Conservation (phyloP, 352 stramenopile species). For the Phytophthora constricta region DNA sequence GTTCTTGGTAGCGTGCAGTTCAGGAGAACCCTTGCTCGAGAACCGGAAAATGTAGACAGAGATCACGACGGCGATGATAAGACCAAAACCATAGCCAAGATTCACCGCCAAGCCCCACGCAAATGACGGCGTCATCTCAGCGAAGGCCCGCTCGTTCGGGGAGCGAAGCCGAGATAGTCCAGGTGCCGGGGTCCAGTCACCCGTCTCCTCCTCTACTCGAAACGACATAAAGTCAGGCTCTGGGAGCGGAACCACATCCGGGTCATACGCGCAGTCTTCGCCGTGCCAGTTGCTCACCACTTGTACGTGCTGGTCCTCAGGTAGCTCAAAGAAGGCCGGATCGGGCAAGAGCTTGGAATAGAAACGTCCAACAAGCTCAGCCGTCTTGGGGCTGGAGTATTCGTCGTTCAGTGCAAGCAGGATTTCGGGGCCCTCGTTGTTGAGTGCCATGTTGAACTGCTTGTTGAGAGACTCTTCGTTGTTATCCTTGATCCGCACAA, state of each 20-base stretch:
- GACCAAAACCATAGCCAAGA: constrained; percentile 57
- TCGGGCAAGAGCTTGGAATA: constrained; percentile 68
- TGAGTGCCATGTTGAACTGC: constrained; percentile 50
- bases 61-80: constrained; percentile 53
- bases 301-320: constrained; percentile 46
- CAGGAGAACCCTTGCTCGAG: constrained; percentile 39
- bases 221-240: constrained; percentile 38
- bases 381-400: constrained; percentile 61
- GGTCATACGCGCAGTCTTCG: constrained; percentile 63
- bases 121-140: constrained; percentile 41
- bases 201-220: constrained; percentile 21
- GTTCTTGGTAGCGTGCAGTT: constrained; percentile 38
- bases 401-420: constrained; percentile 86
- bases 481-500: constrained; percentile 70
- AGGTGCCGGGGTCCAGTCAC: constrained; percentile 24
- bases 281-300: constrained; percentile 84
- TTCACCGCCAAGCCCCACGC: constrained; percentile 36
- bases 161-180: constrained; percentile 34
- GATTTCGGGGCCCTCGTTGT: constrained; percentile 60
- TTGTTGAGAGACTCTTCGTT: constrained; percentile 40
- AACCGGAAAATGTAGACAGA: constrained; percentile 72
- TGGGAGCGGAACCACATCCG: constrained; percentile 48
- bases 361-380: constrained; percentile 61
- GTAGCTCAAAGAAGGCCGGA: constrained; percentile 63
- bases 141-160: constrained; percentile 45